Evolutionary conservation across 495 filamentous ascomycete genomes (phyloP), one percentile per base, ranked within the genome.

Genomic region (Astrocystis sublimbata): DNA sequence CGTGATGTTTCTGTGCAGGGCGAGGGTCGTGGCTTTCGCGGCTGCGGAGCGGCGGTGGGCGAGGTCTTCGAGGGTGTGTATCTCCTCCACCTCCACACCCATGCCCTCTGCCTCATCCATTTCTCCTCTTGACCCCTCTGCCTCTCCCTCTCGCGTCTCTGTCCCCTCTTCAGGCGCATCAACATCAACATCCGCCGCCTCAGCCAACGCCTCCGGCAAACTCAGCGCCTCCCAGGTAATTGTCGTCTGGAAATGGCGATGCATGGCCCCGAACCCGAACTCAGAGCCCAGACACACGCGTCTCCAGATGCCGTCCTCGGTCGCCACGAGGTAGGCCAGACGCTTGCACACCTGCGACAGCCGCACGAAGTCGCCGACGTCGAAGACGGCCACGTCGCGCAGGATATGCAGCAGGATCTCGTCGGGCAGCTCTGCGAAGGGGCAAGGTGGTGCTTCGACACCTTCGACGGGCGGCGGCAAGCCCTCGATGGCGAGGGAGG

Each of bases 241-340:
- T 51, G 84, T 81, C 53, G 81, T 84, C 13, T 81, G 79, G 77
- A 85, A 98, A 54, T 87, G 75, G 76, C 94, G 96, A 68, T 91
- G 88, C 92, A 97, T 97, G 21, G 85, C 83, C 23, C 72, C 83
- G 74, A 98, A 91, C 30, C 92, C 93, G 65, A 91, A 86, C 71
- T 93, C 84, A 9, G 66, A 60, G 1, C 85, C 86, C 26, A 88
- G 71, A 60, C 89, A 92, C 6, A 97, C 71, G 41, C 87, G 85
- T 64, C 85, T 88, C 94, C 94, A 98, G 65, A 97, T 90, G n/a
- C 81, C 80, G 61, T 97, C 90, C 68, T 98, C 93, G 49, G 89
- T 90, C 1, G 84, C 73, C 19, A 96, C 91, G 28, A 97, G 81
- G 70, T 88, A 97, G 40, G 94, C 92, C 28, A 98, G 77, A 4